Base-by-base conservation (phyloP, 768 basidiomycete genomes). In the Lentinula lateritia region DNA sequence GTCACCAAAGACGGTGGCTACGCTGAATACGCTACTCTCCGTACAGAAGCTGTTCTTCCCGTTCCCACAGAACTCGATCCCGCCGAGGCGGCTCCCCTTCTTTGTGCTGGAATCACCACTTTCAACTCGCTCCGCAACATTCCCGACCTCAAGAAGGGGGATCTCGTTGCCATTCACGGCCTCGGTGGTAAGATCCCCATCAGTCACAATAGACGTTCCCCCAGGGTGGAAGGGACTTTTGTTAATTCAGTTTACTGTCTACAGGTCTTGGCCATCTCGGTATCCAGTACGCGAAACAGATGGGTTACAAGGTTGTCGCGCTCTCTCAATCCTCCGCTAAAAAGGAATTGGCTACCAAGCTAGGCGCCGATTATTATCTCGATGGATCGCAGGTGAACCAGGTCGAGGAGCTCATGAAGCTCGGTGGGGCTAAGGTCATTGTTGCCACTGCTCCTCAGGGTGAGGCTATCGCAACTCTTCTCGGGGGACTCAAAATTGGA, bases 381-480 rank as follows among this genome's bases (percentile, higher is more conserved):
- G 38, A 55, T 39, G 53, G 36, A 55, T 55, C 53, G 7, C 20
- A 55, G 18, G 53, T 55, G 12, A 55, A 55, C 39, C 53, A 55
- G 18, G 53, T 55, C n/a, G 53, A 55, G 18, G 53, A 55, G 38
- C 38, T 55, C 34, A 55, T 55, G 53, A 55, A 55, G 20, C 53
- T 55, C 6, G 53, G 53, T 18, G 53, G 53, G 2, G 53, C 53
- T 6, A 55, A 55, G 20, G 53, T 55, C n/a, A 55, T 55, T 12
- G 23, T 55, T 6, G 53, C 53, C 18, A 55, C 53, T 36, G 39
- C 53, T 34, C 53, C 53, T 28, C 20, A 55, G 32, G 53, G 53
- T 13, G 53, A 55, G 3, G 39, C n/a, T 55, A 55, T 55, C 18
- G 39, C 38, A 2, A 38, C 36, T 36, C 53, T 55, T 12, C 53